phyloP scores from a whole-genome alignment of 441 rosid species.

The Adansonia gregorii region DNA sequence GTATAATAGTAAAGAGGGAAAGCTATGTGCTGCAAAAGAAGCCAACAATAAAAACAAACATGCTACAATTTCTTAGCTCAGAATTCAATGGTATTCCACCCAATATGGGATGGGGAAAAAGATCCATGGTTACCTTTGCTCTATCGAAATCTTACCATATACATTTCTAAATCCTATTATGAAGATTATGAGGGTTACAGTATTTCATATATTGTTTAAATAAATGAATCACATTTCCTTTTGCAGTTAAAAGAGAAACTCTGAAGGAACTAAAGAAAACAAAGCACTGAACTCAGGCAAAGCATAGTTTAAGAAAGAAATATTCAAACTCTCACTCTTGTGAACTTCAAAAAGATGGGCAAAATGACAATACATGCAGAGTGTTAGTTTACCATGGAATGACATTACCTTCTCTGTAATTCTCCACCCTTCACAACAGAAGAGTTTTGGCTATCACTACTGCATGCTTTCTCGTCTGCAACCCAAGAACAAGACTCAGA shows the following conservation, averaged over 20 bases:
- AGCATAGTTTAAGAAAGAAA: neutral
- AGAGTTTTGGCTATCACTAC: conserved; percentile 64
- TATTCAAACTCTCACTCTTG: neutral
- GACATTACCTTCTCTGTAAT: conserved; percentile 55
- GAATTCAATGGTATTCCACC: neutral
- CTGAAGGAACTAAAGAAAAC: conserved; percentile 2
- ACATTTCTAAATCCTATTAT: neutral
- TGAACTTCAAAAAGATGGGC: neutral
- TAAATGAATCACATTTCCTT: neutral
- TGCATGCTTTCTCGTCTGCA: conserved; percentile 67
- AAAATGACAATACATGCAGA: neutral
- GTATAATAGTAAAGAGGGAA: neutral
- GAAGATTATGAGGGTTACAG: neutral
- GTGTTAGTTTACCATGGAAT: neutral
- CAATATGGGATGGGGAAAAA: neutral
- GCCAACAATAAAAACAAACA: neutral
- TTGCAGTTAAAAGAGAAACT: neutral
- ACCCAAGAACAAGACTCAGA: conserved; percentile 80
- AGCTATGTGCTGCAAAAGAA: neutral
- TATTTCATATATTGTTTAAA: neutral
- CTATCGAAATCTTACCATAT: neutral
- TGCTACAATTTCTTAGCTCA: neutral
- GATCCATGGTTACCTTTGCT: conserved; percentile 11
- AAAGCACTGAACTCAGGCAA: conserved; percentile 7
- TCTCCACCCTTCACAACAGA: conserved; percentile 46